A percentile compares a stretch with the other conserved stretches of the same genome.
Evolutionary conservation across 2,329 filamentous ascomycete genomes (phyloP).

Genomic region (Orbilia quercus): DNA sequence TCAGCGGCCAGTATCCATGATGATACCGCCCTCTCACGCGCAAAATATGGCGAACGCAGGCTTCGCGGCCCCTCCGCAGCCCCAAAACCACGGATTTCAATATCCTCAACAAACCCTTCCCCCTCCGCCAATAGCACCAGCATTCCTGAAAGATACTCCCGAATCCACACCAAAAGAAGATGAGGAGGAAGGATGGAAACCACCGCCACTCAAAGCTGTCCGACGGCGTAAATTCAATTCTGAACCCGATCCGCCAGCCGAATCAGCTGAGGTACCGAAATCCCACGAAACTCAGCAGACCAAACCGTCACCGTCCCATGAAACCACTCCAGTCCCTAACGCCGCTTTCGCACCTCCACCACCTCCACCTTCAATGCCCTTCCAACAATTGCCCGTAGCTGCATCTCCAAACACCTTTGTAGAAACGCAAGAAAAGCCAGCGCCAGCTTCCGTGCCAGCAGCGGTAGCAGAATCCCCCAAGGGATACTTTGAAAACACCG

Average conservation of each 20-base stretch:
- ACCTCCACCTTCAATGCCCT: conserved; percentile 13
- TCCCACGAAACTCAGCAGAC: neutral
- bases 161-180: neutral
- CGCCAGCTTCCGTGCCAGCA: neutral
- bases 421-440: neutral
- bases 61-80: neutral
- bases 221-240: conserved; percentile 41
- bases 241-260: conserved; percentile 13
- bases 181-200: conserved; percentile 32
- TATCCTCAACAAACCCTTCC: conserved; percentile 10
- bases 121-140: neutral
- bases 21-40: conserved; percentile 26
- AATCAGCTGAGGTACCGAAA: neutral
- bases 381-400: conserved; percentile 4
- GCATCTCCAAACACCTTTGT: neutral
- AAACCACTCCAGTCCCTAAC: neutral
- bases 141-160: neutral
- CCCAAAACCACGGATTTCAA: conserved; percentile 14
- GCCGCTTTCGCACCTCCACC: conserved; percentile 15
- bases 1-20: conserved; percentile 45
- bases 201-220: conserved; percentile 32
- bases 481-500: conserved; percentile 37
- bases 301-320: conserved; percentile 1
- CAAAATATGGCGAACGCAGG: conserved; percentile 7
- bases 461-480: conserved; percentile 14